A percentile compares a stretch with the other conserved stretches of the same genome.
Conservation (phyloP, 1,284 basidiomycete species). For the Ceratobasidium sp. region DNA sequence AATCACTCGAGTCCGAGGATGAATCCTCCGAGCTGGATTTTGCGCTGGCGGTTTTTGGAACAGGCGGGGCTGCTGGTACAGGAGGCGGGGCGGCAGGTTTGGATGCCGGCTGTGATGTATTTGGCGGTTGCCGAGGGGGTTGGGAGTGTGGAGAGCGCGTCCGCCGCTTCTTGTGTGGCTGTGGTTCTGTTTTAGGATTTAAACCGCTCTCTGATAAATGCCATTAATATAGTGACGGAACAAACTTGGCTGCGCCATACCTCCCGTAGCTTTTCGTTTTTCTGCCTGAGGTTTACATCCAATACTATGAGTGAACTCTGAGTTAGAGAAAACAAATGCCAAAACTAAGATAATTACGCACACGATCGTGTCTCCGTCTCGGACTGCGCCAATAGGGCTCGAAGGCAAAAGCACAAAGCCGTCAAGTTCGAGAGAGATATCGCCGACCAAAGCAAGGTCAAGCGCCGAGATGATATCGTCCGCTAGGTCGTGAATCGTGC, state of each 20-base stretch:
- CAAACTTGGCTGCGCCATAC: too few species aligned
- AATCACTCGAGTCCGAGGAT: conserved; percentile 9
- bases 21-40: not conserved
- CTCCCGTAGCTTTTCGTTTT: conserved; percentile 7
- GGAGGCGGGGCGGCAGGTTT: not conserved
- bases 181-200: not conserved
- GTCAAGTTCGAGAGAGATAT: conserved; percentile 32
- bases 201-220: too few species aligned
- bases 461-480: conserved; percentile 1
- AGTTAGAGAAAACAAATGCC: too few species aligned
- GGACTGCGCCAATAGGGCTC: conserved; percentile 27
- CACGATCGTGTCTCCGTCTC: conserved; percentile 27
- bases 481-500: conserved; percentile 10
- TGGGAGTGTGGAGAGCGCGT: conserved; percentile 3
- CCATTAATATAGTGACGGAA: too few species aligned
- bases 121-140: too few species aligned
- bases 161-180: conserved; percentile 4
- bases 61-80: not conserved
- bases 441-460: not conserved
- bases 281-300: not conserved
- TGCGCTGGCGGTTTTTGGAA: not conserved
- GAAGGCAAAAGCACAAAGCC: conserved; percentile 25
- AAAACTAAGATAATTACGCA: not conserved
- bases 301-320: not conserved
- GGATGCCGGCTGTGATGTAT: not conserved